These are phyloP conservation scores for Eucalyptus pauciflora DNA, from an alignment of 345 rosid genomes.

Conservation along the genomic window DNA sequence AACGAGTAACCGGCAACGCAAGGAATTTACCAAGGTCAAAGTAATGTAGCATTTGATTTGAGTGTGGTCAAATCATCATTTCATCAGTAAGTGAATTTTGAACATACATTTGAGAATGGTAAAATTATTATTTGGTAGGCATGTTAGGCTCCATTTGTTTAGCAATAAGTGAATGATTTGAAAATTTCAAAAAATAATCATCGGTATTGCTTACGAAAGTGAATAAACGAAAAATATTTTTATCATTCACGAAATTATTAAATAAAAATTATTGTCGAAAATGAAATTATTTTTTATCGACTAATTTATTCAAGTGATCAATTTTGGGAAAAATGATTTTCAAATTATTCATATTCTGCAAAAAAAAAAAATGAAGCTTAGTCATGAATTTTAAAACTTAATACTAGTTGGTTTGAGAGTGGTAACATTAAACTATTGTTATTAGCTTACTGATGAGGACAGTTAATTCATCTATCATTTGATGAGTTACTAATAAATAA, in stretches of 20 bases:
- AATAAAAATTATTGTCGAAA: neutral
- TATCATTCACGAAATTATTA: rapidly evolving
- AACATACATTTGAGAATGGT: neutral
- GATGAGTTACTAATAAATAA: neutral
- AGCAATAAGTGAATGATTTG: neutral
- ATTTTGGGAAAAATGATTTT: neutral
- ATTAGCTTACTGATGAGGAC: too few species aligned
- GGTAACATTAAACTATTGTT: too few species aligned
- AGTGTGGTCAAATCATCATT: neutral
- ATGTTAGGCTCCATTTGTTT: neutral
- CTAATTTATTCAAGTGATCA: neutral
- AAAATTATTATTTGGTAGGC: neutral
- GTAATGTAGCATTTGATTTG: neutral
- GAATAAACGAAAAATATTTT: rapidly evolving
- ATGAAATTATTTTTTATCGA: rapidly evolving
- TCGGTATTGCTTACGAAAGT: rapidly evolving
- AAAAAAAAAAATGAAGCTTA: too few species aligned
- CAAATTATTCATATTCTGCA: too few species aligned
- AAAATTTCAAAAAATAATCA: neutral
- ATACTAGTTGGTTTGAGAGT: too few species aligned
- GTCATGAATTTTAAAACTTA: too few species aligned
- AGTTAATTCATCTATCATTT: too few species aligned
- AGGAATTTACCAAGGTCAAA: neutral
- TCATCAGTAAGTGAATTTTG: neutral
- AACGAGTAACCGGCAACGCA: neutral